A percentile compares a stretch with the other conserved stretches of the same genome.
These are phyloP conservation scores for Helichrysum umbraculigerum DNA, from an alignment of 129 eudicot species.

Conservation along the genomic window DNA sequence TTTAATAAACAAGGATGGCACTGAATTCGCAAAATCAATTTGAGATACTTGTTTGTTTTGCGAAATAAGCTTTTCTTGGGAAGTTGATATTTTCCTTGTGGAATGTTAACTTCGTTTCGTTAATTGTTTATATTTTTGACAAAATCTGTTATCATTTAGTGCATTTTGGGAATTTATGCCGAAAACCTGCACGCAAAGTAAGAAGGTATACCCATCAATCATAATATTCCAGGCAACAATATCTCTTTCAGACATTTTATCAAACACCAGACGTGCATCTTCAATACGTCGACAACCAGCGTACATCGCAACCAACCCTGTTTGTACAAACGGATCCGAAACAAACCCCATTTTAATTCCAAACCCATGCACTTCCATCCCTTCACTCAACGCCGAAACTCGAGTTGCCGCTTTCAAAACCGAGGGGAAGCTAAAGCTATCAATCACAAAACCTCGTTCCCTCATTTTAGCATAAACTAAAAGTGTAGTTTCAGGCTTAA, in stretches of 20 bases:
- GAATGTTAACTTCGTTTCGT: too few relatives aligned
- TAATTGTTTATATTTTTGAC: background rate
- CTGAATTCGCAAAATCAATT: too few relatives aligned
- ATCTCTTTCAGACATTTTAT: conserved; percentile 70
- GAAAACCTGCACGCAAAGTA: background rate
- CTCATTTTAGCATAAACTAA: conserved; percentile 43
- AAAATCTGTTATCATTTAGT: too few relatives aligned
- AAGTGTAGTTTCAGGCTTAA: conserved; percentile 45
- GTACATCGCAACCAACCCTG: conserved; percentile 71
- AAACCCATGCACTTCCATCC: conserved; percentile 68
- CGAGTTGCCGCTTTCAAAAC: conserved; percentile 56
- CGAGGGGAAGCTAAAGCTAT: conserved; percentile 58
- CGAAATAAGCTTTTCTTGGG: too few relatives aligned
- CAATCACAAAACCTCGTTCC: conserved; percentile 40
- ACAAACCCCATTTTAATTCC: conserved; percentile 56
- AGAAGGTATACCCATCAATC: conserved; percentile 59
- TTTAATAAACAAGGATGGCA: too few relatives aligned
- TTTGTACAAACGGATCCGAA: conserved; percentile 69
- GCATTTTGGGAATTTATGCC: background rate
- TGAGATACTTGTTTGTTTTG: too few relatives aligned
- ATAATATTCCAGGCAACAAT: conserved; percentile 69
- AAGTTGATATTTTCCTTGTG: too few relatives aligned
- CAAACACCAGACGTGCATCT: conserved; percentile 67
- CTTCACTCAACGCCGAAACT: conserved; percentile 47
- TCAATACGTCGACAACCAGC: conserved; percentile 50